Evolutionary conservation across 305 asterid genomes (phyloP).

Genomic region (Withania somnifera): DNA sequence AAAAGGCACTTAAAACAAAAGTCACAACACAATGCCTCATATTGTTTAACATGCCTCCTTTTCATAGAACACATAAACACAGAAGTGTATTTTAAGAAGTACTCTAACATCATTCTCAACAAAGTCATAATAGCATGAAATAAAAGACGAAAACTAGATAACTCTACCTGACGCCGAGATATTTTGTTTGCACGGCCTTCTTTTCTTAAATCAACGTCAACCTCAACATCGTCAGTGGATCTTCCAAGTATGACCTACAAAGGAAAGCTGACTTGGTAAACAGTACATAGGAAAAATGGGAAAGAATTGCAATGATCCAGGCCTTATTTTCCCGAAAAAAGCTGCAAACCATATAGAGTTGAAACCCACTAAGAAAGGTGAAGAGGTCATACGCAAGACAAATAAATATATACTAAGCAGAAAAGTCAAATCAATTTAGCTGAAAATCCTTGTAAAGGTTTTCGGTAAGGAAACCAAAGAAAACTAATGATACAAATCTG

Average conservation of each 20-base stretch:
- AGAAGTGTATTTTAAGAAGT: background rate
- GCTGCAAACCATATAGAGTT: background rate
- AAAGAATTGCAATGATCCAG: background rate
- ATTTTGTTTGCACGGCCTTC: constrained; percentile 95
- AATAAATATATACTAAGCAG: background rate
- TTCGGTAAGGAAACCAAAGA: background rate
- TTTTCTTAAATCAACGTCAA: constrained; percentile 83
- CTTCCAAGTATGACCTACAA: constrained; percentile 87
- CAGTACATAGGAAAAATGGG: background rate
- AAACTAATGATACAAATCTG: background rate
- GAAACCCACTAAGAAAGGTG: background rate
- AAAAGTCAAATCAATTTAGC: background rate
- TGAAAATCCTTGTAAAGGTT: background rate
- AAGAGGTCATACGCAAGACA: background rate
- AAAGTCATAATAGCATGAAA: background rate
- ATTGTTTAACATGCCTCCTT: background rate
- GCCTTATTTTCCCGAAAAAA: background rate
- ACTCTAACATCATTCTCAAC: background rate
- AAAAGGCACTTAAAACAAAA: background rate
- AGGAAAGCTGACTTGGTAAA: constrained; percentile 2
- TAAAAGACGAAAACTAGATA: background rate
- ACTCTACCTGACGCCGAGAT: constrained; percentile 83
- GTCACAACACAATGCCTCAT: background rate
- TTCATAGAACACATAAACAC: background rate
- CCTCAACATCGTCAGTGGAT: constrained; percentile 76